Percentiles rank a stretch among this genome's conserved stretches.
Evolutionary conservation across 345 rosid species (phyloP).

Genomic region (Citrus medica): DNA sequence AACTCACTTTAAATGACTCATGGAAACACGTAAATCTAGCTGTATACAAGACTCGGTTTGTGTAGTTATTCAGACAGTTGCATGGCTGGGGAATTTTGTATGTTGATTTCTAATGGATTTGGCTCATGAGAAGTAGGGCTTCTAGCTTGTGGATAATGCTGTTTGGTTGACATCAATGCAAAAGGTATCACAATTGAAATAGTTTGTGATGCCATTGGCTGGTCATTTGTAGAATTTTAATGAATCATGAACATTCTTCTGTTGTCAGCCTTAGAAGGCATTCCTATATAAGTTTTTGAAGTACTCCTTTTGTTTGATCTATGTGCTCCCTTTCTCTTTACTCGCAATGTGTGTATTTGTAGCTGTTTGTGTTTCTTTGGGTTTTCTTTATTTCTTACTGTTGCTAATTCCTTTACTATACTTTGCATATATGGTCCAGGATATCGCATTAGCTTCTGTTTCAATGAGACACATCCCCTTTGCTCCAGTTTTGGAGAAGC

Average conservation of each 20-base stretch:
- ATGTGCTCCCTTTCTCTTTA: neutral
- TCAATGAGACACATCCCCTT: slow-evolving; percentile 94
- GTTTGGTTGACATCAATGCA: neutral
- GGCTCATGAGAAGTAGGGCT: neutral
- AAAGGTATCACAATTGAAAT: neutral
- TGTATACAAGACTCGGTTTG: neutral
- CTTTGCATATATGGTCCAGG: slow-evolving; percentile 40
- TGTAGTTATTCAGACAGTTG: neutral
- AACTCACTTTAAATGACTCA: neutral
- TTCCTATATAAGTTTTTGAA: neutral
- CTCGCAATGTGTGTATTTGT: neutral
- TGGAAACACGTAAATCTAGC: neutral
- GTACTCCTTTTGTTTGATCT: neutral
- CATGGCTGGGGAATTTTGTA: neutral
- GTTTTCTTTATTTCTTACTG: neutral
- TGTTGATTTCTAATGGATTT: neutral
- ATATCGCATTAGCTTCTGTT: slow-evolving; percentile 87
- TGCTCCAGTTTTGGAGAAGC: slow-evolving; percentile 90
- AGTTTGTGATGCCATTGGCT: neutral
- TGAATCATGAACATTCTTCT: neutral
- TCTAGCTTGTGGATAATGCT: neutral
- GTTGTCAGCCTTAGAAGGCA: neutral
- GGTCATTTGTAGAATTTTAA: neutral
- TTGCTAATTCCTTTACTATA: neutral
- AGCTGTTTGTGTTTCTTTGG: neutral